phyloP scores from a whole-genome alignment of 148 eudicot genomes.

The Chenopodium formosanum region DNA sequence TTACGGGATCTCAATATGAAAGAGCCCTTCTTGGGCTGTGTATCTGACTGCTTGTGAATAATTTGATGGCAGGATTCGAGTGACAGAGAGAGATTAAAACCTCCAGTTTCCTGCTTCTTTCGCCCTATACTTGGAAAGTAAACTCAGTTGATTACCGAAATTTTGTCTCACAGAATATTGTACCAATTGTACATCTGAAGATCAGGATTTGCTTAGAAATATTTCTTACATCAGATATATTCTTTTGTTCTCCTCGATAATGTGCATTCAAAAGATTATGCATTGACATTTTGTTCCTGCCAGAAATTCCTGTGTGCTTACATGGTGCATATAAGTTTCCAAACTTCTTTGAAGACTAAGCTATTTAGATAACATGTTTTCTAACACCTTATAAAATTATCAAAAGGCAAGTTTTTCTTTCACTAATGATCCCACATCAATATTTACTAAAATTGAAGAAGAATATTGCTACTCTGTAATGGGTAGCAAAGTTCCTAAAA shows the following conservation, averaged over 20 bases:
- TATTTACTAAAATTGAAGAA: no score
- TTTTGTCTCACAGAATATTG: constrained; percentile 16
- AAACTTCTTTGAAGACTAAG: not conserved
- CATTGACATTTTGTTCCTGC: not conserved
- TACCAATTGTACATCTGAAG: not conserved
- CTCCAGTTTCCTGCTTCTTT: not conserved
- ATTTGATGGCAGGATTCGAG: not conserved
- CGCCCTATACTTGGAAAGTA: not conserved
- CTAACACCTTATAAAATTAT: not conserved
- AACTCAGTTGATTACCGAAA: not conserved
- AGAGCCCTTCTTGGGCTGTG: not conserved
- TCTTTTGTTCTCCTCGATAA: not conserved
- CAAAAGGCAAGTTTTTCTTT: not conserved
- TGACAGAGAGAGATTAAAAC: not conserved
- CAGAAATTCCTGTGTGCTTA: not conserved
- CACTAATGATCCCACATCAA: not conserved
- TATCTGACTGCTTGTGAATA: not conserved
- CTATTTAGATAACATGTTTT: not conserved
- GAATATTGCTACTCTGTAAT: no score
- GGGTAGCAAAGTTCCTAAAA: no score
- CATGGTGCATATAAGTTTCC: not conserved
- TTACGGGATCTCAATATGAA: constrained; percentile 78
- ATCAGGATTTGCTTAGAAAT: constrained; percentile 4
- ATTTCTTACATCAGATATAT: not conserved
- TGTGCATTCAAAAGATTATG: not conserved